Conservation (phyloP, 2,329 filamentous ascomycete species). For the Colletotrichum higginsianum region DNA sequence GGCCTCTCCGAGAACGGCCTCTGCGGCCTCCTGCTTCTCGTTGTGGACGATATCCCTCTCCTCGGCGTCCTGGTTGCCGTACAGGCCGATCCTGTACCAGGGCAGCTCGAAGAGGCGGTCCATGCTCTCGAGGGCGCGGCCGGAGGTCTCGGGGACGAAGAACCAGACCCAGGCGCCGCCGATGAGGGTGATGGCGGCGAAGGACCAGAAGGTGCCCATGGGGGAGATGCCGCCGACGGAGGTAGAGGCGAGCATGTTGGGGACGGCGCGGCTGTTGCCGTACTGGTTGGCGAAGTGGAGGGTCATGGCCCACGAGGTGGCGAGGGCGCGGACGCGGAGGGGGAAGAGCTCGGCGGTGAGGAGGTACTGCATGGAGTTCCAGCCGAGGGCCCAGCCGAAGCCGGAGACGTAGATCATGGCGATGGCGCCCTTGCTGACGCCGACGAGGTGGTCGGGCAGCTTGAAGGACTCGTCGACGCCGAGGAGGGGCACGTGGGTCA, state of each 20-base stretch:
- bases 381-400: constrained; percentile 79
- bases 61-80: constrained; percentile 68
- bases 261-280: constrained; percentile 81
- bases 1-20: constrained; percentile 49
- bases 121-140: constrained; percentile 77
- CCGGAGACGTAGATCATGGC: constrained; percentile 82
- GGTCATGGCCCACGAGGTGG: constrained; percentile 81
- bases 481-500: constrained; percentile 73
- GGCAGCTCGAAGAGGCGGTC: constrained; percentile 79
- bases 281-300: constrained; percentile 86
- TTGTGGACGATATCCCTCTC: constrained; percentile 58
- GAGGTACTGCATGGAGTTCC: constrained; percentile 85
- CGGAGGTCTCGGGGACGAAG: constrained; percentile 80
- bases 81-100: constrained; percentile 80
- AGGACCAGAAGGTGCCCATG: constrained; percentile 84
- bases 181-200: constrained; percentile 76
- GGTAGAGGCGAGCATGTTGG: constrained; percentile 76
- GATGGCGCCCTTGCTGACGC: constrained; percentile 76
- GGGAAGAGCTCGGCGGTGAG: constrained; percentile 85
- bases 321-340: constrained; percentile 78
- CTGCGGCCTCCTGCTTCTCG: constrained; percentile 60
- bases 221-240: constrained; percentile 64
- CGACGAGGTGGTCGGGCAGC: constrained; percentile 64
- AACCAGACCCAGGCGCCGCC: constrained; percentile 81
- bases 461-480: constrained; percentile 64